Evolutionary conservation across 1,284 basidiomycete genomes (phyloP).

Genomic region (Microbotryum intermedium): DNA sequence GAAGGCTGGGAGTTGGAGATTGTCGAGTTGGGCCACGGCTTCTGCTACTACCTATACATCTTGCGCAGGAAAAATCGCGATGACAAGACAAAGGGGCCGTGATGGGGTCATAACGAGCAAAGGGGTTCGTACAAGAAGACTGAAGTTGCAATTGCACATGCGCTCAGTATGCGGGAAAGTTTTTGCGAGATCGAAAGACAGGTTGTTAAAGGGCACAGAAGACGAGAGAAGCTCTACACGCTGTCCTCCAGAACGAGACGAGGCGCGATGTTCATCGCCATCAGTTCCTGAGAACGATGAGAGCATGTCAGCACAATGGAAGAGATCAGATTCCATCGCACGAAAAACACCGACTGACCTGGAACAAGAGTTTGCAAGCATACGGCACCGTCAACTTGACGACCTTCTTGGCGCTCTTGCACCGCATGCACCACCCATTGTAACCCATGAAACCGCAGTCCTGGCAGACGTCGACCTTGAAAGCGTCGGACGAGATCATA

Average conservation of each 20-base stretch:
- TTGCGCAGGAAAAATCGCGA: conserved; percentile 1
- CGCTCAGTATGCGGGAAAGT: no score
- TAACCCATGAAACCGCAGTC: conserved; percentile 82
- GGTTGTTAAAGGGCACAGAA: no score
- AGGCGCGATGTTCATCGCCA: conserved; percentile 44
- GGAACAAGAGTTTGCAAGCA: conserved; percentile 92
- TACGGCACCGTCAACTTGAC: conserved; percentile 96
- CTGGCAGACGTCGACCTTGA: conserved; percentile 93
- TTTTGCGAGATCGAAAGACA: no score
- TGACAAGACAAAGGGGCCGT: no score
- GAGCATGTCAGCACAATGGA: neutral
- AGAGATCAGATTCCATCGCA: neutral
- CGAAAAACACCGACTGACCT: conserved; percentile 50
- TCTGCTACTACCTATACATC: conserved; percentile 21
- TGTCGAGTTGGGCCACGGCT: conserved; percentile 19
- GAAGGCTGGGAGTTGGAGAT: conserved; percentile 18
- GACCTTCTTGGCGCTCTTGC: conserved; percentile 93
- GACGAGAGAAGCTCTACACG: neutral
- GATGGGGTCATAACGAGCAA: no score
- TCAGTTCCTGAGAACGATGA: conserved; percentile 15
- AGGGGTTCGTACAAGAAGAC: no score
- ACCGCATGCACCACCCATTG: conserved; percentile 55
- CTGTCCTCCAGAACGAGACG: conserved; percentile 36
- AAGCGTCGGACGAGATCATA: conserved; percentile 82
- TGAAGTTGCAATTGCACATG: no score